Conservation (phyloP, 306 rosid genomes). For the Gillenia trifoliata region DNA sequence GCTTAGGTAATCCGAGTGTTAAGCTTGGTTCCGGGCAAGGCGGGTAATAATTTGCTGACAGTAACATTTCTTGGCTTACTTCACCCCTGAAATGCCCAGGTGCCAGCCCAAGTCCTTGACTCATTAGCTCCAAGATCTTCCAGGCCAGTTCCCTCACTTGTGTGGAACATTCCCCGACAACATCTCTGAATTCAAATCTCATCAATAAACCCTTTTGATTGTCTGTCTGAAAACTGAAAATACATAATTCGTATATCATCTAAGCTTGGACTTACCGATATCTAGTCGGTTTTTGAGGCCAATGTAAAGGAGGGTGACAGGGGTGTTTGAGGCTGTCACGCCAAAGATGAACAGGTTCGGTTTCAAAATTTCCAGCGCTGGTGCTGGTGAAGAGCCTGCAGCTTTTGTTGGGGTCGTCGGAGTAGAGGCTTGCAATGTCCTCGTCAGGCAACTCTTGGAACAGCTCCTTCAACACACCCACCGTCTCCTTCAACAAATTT, state of each 20-base stretch:
- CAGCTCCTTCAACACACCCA: conserved; percentile 11
- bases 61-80: not conserved
- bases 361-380: not conserved
- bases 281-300: conserved; percentile 15
- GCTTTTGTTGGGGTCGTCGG: conserved; percentile 19
- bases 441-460: conserved; percentile 8
- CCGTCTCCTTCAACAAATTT: conserved; percentile 1
- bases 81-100: conserved; percentile 1
- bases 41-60: conserved; percentile 15
- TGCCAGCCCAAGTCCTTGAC: conserved; percentile 22
- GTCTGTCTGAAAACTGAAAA: not conserved
- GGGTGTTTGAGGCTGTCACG: conserved; percentile 16
- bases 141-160: not conserved
- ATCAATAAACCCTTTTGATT: not conserved
- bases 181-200: conserved; percentile 1
- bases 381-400: conserved; percentile 14
- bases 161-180: conserved; percentile 10
- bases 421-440: conserved; percentile 11
- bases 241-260: not conserved
- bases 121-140: conserved; percentile 18
- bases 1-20: conserved; percentile 31
- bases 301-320: conserved; percentile 16
- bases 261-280: not conserved
- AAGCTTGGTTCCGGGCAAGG: conserved; percentile 28
- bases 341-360: conserved; percentile 19